Evolutionary conservation across 1,284 basidiomycete genomes (phyloP), one percentile per base, ranked within the genome.

Genomic region (Cerrena zonata): DNA sequence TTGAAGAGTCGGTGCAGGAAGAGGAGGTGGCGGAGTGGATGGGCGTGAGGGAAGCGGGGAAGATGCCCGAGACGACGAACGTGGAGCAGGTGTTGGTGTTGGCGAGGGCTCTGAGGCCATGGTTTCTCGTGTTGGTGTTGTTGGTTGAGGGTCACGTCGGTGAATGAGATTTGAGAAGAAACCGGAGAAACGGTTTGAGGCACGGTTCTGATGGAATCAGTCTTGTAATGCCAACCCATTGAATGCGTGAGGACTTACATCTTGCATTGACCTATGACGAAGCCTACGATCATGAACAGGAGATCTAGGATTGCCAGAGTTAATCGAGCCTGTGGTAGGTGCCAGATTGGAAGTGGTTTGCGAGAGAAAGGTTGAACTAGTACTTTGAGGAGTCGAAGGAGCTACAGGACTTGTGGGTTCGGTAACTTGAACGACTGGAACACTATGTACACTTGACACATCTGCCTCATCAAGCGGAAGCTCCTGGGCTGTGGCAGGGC

Each of bases 161-260:
- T 86, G 81, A 5, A 90, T 86, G 50, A 90, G 73, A 61, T 79
- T 80, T n/a, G 79, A 84, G 64, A 90, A 81, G 67, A 90, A 89
- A 21, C 87, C 88, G 39, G 87, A 90, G 40, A 90, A 73, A 24
- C 88, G 77, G 63, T 82, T 87, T 25, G 82, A 75, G 27, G 83
- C 69, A 52, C 86, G 82, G 53, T 67, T 65, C 78, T 85, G 64
- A 25, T 52, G 54, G 19, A 42, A 42, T 42, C 41, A 56, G 56
- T 53, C 53, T 51, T 50, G 54, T 23, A 48, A 47, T 50, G 55
- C 48, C 41, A 19, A 47, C 48, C 43, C 51, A 51, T 45, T 38
- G 54, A 47, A 40, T 27, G 52, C 49, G 41, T 45, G 36, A 25
- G 38, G 52, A 51, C 71, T 61, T 50, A 60, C 61, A 58, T 64